These are phyloP conservation scores for Tuber umbilicatum DNA, from an alignment of 495 filamentous ascomycete species.

Conservation along the genomic window DNA sequence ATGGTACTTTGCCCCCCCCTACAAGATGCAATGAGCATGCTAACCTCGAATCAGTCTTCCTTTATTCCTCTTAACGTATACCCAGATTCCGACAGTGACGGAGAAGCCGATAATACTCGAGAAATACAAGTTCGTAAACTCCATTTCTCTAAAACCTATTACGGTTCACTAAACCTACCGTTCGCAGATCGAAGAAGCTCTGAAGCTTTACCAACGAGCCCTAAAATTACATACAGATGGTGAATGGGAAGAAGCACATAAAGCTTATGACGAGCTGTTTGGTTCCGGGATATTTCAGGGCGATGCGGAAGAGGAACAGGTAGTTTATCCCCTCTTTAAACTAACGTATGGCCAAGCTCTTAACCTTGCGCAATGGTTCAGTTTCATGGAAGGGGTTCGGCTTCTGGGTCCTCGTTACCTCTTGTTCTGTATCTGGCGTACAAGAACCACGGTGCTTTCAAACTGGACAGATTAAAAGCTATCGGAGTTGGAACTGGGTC, in stretches of 20 bases:
- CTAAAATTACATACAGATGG: conserved; percentile 89
- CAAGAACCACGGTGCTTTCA: conserved; percentile 90
- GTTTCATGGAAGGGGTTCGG: conserved; percentile 34
- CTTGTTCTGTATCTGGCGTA: conserved; percentile 86
- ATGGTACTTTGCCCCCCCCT: background rate
- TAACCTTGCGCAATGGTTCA: conserved; percentile 6
- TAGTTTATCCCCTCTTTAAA: conserved; percentile 33
- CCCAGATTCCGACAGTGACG: conserved; percentile 79
- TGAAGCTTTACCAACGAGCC: conserved; percentile 90
- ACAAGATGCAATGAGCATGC: background rate
- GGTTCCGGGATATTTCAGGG: conserved; percentile 75
- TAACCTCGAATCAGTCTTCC: conserved; percentile 33
- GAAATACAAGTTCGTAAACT: conserved; percentile 60
- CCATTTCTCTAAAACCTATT: background rate
- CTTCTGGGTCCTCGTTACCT: conserved; percentile 52
- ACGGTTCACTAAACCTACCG: background rate
- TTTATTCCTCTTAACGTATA: conserved; percentile 88
- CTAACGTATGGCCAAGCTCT: too few species aligned
- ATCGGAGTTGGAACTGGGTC: conserved; percentile 39
- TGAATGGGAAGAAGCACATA: conserved; percentile 67
- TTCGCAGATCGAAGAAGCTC: conserved; percentile 80
- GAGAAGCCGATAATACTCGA: conserved; percentile 89
- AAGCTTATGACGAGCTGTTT: conserved; percentile 79
- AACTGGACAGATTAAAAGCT: conserved; percentile 64
- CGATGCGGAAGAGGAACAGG: conserved; percentile 44